Percentiles rank a stretch among this genome's conserved stretches.
These are phyloP conservation scores for Stentor roeselii DNA, from an alignment of 73 alveolate genomes.

Conservation along the genomic window DNA sequence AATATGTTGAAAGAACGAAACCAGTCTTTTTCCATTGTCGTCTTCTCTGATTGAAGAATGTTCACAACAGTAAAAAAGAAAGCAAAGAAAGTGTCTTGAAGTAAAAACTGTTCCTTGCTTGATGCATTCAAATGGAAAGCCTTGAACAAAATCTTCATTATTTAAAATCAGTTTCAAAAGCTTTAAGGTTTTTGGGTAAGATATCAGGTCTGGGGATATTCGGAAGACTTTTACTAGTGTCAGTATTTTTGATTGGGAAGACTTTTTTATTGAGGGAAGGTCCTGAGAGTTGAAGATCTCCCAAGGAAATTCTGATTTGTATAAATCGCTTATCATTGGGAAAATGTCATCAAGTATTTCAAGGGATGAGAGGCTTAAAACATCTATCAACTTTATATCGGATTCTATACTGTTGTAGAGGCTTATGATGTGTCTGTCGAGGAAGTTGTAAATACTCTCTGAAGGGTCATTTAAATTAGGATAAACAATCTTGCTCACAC, in stretches of 20 bases:
- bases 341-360: not conserved
- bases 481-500: not conserved
- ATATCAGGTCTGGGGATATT: not conserved
- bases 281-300: not conserved
- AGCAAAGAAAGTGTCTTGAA: not conserved
- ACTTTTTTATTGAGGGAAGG: not conserved
- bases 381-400: not conserved
- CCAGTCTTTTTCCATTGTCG: not conserved
- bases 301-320: not conserved
- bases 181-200: not conserved
- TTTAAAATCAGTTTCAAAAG: not conserved
- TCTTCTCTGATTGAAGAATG: not conserved
- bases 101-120: not conserved
- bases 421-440: not conserved
- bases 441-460: not conserved
- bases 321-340: not conserved
- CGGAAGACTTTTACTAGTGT: not conserved
- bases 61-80: not conserved
- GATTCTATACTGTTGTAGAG: not conserved
- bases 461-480: not conserved
- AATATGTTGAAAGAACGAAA: not conserved
- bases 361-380: not conserved
- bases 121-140: not conserved
- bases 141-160: not conserved
- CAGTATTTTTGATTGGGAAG: not conserved